phyloP scores from a whole-genome alignment of 2,329 filamentous ascomycete species.

The Cercospora zeae-maydis region DNA sequence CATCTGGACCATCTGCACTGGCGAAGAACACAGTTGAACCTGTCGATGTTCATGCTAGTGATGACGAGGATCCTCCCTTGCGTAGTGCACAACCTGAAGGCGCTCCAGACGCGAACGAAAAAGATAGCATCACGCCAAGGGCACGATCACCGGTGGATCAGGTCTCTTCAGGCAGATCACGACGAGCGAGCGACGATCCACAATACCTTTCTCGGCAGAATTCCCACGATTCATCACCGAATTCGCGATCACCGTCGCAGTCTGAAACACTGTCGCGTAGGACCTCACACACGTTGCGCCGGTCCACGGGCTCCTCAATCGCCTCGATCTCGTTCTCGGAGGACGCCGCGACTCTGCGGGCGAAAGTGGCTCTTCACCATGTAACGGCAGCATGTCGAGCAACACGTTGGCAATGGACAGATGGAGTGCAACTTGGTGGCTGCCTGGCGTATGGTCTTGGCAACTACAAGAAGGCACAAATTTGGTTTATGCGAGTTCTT shows the following conservation, averaged over 20 bases:
- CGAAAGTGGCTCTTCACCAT: constrained; percentile 66
- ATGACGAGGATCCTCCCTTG: constrained; percentile 16
- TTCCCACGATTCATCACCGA: not conserved
- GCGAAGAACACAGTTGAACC: constrained; percentile 9
- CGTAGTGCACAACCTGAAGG: constrained; percentile 3
- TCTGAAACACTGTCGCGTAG: not conserved
- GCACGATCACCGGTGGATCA: constrained; percentile 19
- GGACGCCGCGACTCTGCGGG: constrained; percentile 47
- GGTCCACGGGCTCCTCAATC: constrained; percentile 34
- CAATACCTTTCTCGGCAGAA: constrained; percentile 19
- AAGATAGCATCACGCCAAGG: constrained; percentile 19
- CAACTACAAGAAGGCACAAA: constrained; percentile 71
- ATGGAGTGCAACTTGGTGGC: constrained; percentile 86
- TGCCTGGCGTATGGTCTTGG: constrained; percentile 89
- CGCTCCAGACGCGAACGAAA: constrained; percentile 2
- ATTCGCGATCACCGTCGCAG: not conserved
- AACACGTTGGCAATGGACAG: constrained; percentile 82
- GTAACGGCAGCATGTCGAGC: constrained; percentile 73
- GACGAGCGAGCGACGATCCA: constrained; percentile 24
- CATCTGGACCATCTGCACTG: constrained; percentile 46
- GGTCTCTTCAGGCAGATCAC: not conserved
- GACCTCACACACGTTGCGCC: constrained; percentile 25
- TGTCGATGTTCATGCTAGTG: constrained; percentile 2
- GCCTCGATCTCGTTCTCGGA: constrained; percentile 34
- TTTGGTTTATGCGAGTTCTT: constrained; percentile 69